Percentiles rank a stretch among this genome's conserved stretches.
Evolutionary conservation across 1,139 yeast genomes (phyloP).

Genomic region (Taiozyma sp.): DNA sequence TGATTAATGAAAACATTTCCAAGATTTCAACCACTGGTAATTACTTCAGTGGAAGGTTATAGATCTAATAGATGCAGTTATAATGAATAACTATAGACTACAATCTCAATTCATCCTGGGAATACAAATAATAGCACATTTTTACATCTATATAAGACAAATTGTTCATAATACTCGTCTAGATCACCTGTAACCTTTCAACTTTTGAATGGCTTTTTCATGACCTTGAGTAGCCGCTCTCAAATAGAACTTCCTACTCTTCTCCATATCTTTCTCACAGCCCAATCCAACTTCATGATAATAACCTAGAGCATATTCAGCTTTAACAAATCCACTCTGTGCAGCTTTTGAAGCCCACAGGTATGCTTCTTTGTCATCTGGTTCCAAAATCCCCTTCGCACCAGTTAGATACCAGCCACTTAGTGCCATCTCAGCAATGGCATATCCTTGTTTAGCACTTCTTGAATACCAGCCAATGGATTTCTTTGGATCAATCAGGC

Average conservation of each 20-base stretch:
- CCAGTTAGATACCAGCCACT: conserved; percentile 93
- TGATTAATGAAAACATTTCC: conserved; percentile 2
- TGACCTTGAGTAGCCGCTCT: conserved; percentile 59
- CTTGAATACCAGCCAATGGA: conserved; percentile 88
- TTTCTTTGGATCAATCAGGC: conserved; percentile 60
- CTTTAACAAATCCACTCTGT: conserved; percentile 72
- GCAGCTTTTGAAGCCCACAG: conserved; percentile 89
- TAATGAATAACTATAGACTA: neutral
- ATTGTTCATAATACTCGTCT: neutral
- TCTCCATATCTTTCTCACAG: conserved; percentile 37
- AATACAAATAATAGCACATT: neutral
- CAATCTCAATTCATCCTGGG: neutral
- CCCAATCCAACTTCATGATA: conserved; percentile 81
- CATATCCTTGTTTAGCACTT: conserved; percentile 69
- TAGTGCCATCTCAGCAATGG: conserved; percentile 84
- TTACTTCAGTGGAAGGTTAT: neutral
- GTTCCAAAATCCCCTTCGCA: conserved; percentile 59
- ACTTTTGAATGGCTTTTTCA: conserved; percentile 39
- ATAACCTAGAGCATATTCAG: conserved; percentile 79
- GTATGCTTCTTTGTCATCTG: conserved; percentile 75
- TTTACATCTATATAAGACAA: neutral
- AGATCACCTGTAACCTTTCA: conserved; percentile 10
- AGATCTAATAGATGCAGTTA: neutral
- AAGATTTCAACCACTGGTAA: conserved; percentile 4
- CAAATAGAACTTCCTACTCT: conserved; percentile 49